These are phyloP conservation scores for Lecanosticta acicola DNA, from an alignment of 2,329 filamentous ascomycete species.

Conservation along the genomic window DNA sequence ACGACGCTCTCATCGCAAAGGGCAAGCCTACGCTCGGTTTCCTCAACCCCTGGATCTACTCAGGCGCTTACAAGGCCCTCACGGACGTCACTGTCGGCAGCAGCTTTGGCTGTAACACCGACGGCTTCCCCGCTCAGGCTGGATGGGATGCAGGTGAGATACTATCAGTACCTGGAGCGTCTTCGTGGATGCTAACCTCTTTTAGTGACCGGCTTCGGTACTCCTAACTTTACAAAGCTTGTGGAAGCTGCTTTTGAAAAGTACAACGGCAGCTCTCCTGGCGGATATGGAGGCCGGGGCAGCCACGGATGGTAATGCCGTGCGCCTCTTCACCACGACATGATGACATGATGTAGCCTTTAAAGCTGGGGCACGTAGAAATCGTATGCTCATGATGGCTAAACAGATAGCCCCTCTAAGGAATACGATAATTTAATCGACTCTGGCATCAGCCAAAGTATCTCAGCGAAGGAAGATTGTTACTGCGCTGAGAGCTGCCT, in stretches of 20 bases:
- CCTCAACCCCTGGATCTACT: constrained; percentile 57
- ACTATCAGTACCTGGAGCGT: too few species aligned
- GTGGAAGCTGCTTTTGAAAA: constrained; percentile 24
- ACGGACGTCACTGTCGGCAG: constrained; percentile 43
- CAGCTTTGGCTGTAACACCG: constrained; percentile 22
- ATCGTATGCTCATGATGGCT: too few species aligned
- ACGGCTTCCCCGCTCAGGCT: constrained; percentile 26
- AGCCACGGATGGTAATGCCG: too few species aligned
- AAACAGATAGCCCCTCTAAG: too few species aligned
- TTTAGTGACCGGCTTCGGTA: constrained; percentile 30
- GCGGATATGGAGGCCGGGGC: constrained; percentile 2
- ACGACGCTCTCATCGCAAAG: constrained; percentile 52
- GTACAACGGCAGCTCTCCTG: constrained; percentile 1
- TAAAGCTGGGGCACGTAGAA: too few species aligned
- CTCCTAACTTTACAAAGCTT: constrained; percentile 24
- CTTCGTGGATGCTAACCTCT: too few species aligned
- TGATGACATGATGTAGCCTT: too few species aligned
- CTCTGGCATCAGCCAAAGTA: too few species aligned
- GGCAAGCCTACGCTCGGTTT: constrained; percentile 51
- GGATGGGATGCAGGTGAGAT: constrained; percentile 33
- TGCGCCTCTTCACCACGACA: too few species aligned
- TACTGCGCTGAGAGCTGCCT: too few species aligned
- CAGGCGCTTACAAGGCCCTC: constrained; percentile 42
- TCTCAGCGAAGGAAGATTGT: too few species aligned
- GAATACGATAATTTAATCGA: too few species aligned